These are phyloP conservation scores for Candida tibetensis DNA, from an alignment of 805 yeast species.

Conservation along the genomic window DNA sequence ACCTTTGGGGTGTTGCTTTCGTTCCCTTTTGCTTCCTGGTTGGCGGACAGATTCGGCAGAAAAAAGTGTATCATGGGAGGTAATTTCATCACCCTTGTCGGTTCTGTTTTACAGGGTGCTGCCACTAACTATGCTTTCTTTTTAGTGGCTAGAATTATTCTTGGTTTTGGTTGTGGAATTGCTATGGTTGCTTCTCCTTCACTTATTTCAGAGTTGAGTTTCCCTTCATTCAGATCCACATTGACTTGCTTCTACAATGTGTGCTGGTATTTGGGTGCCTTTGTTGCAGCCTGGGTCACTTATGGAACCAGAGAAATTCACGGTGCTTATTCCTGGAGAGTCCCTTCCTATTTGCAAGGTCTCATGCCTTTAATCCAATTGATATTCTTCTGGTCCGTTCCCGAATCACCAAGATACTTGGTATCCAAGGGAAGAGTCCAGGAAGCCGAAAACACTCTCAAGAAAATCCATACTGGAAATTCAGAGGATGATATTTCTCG, in stretches of 20 bases:
- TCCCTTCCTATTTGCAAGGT: conserved; percentile 53
- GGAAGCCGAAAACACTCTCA: conserved; percentile 30
- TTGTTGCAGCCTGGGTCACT: conserved; percentile 51
- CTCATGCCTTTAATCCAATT: conserved; percentile 44
- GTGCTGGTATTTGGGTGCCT: conserved; percentile 54
- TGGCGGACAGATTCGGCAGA: conserved; percentile 42
- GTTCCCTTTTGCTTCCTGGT: conserved; percentile 25
- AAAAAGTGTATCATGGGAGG: conserved; percentile 27
- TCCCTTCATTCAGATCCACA: conserved; percentile 35
- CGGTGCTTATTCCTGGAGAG: conserved; percentile 48
- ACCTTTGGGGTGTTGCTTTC: conserved; percentile 38
- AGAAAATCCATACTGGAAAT: conserved; percentile 40
- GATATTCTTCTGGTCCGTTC: conserved; percentile 34
- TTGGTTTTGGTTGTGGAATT: conserved; percentile 47
- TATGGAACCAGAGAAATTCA: conserved; percentile 40
- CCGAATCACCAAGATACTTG: conserved; percentile 37
- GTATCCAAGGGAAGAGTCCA: conserved; percentile 20
- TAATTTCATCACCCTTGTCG: conserved; percentile 24
- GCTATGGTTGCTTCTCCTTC: conserved; percentile 47
- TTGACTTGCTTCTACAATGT: conserved; percentile 44
- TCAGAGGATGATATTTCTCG: conserved; percentile 21
- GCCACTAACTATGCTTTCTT: conserved; percentile 37
- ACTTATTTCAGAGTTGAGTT: conserved; percentile 49
- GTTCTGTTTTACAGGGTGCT: conserved; percentile 37
- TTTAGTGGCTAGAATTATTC: conserved; percentile 43